Conservation (phyloP, 352 stramenopile species). For the Globisporangium abappressorium region DNA sequence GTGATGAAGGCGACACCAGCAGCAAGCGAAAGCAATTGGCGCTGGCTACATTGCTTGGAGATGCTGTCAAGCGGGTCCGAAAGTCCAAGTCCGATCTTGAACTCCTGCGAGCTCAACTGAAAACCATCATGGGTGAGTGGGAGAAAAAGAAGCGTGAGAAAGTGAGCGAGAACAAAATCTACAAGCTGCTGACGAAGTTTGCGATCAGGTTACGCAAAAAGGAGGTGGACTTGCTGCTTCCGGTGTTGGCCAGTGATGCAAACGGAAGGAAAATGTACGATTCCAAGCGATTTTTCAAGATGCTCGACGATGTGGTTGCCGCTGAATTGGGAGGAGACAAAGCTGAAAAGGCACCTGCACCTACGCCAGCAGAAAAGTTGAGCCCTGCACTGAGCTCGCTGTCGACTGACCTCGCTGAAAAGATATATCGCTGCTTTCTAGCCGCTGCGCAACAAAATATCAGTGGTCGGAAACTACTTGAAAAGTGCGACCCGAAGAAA, state of each 20-base stretch:
- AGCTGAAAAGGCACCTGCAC: constrained; percentile 14
- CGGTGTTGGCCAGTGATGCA: constrained; percentile 29
- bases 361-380: background rate
- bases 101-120: constrained; percentile 26
- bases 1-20: constrained; percentile 39
- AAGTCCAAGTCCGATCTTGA: constrained; percentile 38
- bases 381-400: constrained; percentile 4
- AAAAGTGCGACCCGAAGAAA: constrained; percentile 62
- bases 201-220: constrained; percentile 44
- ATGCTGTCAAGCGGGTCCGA: constrained; percentile 34
- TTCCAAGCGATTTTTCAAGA: constrained; percentile 15
- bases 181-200: constrained; percentile 50
- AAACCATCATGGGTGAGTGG: constrained; percentile 15
- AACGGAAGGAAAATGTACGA: constrained; percentile 35
- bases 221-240: constrained; percentile 45
- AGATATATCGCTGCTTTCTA: constrained; percentile 68
- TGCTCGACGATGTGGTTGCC: constrained; percentile 33
- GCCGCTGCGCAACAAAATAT: constrained; percentile 69
- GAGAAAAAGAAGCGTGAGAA: constrained; percentile 26
- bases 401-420: constrained; percentile 38
- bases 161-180: constrained; percentile 57
- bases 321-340: constrained; percentile 18
- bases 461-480: constrained; percentile 62
- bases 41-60: constrained; percentile 27
- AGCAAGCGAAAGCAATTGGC: constrained; percentile 27